These are phyloP conservation scores for Cryptococcus sp. DNA, from an alignment of 1,284 basidiomycete genomes.

Conservation along the genomic window DNA sequence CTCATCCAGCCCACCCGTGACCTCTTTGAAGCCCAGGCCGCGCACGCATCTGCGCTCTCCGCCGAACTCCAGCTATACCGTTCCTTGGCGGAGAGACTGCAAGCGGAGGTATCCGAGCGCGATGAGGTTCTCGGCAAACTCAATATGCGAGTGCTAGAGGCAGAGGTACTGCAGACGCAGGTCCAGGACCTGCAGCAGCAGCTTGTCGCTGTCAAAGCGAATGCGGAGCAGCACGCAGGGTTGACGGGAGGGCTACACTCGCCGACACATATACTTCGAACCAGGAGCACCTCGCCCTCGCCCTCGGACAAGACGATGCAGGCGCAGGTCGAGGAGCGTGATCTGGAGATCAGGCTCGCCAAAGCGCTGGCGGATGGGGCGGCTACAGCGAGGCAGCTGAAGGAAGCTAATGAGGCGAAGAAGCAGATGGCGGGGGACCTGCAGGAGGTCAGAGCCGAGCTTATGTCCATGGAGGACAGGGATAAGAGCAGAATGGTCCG, in stretches of 20 bases:
- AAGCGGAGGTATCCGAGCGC: slow-evolving; percentile 32
- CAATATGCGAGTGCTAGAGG: slow-evolving; percentile 27
- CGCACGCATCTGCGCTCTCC: slow-evolving; percentile 27
- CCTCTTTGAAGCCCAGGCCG: slow-evolving; percentile 32
- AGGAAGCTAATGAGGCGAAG: slow-evolving; percentile 1
- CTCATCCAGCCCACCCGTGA: slow-evolving; percentile 26
- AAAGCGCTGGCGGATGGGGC: slow-evolving; percentile 28
- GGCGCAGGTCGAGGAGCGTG: slow-evolving; percentile 24
- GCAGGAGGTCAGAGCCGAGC: background rate
- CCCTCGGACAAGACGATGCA: slow-evolving; percentile 19
- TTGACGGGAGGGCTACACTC: background rate
- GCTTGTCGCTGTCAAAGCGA: slow-evolving; percentile 6
- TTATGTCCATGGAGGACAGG: slow-evolving; percentile 5
- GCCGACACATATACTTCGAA: slow-evolving; percentile 1
- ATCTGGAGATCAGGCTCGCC: slow-evolving; percentile 35
- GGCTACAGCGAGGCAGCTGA: slow-evolving; percentile 12
- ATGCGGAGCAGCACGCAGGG: background rate
- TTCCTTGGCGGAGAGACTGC: slow-evolving; percentile 23
- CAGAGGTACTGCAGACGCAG: slow-evolving; percentile 24
- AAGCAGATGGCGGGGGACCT: slow-evolving; percentile 10
- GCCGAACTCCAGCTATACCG: slow-evolving; percentile 32
- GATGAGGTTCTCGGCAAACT: slow-evolving; percentile 31
- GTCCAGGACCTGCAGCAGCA: slow-evolving; percentile 18
- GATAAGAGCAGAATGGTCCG: slow-evolving; percentile 10
- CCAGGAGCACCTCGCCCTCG: background rate